phyloP scores from a whole-genome alignment of 1,139 yeast genomes.

The Protomyces pachydermus region DNA sequence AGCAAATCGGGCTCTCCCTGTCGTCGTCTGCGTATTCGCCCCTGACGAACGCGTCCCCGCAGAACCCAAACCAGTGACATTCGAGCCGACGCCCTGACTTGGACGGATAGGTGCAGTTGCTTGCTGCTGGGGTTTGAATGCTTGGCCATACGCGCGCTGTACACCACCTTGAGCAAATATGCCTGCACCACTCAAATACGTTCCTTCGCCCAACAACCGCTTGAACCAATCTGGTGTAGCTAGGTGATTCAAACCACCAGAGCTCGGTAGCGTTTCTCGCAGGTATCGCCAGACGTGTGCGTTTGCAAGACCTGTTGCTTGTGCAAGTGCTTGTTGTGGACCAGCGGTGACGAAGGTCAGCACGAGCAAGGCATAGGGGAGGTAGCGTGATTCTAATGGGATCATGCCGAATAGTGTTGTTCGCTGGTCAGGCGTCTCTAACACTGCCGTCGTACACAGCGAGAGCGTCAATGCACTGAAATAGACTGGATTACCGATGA shows the following conservation, averaged over 20 bases:
- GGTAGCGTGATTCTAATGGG: slow-evolving; percentile 38
- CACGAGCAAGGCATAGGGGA: slow-evolving; percentile 39
- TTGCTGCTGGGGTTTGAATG: slow-evolving; percentile 5
- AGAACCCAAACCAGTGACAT: neutral
- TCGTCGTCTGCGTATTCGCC: neutral
- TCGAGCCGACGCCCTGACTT: neutral
- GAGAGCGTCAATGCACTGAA: slow-evolving; percentile 30
- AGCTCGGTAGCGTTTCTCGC: slow-evolving; percentile 19
- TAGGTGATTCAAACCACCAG: slow-evolving; percentile 10
- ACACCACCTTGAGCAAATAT: slow-evolving; percentile 16
- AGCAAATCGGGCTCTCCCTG: neutral
- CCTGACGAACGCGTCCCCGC: neutral
- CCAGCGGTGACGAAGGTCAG: slow-evolving; percentile 38
- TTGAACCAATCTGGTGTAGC: slow-evolving; percentile 16
- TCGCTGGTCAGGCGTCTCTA: slow-evolving; percentile 35
- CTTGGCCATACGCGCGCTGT: slow-evolving; percentile 13
- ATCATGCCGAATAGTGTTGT: slow-evolving; percentile 38
- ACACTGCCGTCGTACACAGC: slow-evolving; percentile 34
- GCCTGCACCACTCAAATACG: slow-evolving; percentile 8
- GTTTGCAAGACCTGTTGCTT: slow-evolving; percentile 17
- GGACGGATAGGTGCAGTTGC: neutral
- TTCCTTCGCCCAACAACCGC: slow-evolving; percentile 13
- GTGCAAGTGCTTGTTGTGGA: slow-evolving; percentile 21
- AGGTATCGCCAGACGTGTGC: slow-evolving; percentile 24
- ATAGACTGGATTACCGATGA: slow-evolving; percentile 1